Percentiles rank a stretch among this genome's conserved stretches.
Evolutionary conservation across 139 green algal genomes (phyloP).

Genomic region (Gonium pectorale): DNA sequence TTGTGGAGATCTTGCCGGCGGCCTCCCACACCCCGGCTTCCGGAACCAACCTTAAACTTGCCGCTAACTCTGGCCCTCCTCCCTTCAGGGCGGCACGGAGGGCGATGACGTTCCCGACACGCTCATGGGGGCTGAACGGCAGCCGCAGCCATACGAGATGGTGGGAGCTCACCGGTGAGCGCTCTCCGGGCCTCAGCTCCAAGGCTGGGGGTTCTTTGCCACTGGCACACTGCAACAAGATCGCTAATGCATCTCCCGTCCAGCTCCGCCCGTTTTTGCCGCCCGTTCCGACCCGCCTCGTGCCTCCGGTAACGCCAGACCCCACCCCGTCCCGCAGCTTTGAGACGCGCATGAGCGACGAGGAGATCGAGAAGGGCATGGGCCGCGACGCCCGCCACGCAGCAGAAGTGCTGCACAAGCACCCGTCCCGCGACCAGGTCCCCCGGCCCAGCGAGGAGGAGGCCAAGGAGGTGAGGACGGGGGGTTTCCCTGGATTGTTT

Average conservation of each 20-base stretch:
- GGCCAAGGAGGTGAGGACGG: not conserved
- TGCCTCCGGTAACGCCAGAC: too few species aligned
- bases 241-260: too few species aligned
- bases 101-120: conserved; percentile 39
- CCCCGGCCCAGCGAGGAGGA: not conserved
- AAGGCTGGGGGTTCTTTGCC: too few species aligned
- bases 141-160: conserved; percentile 18
- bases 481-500: too few species aligned
- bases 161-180: conserved; percentile 16
- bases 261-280: not conserved
- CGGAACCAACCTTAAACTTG: too few species aligned
- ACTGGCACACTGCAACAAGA: too few species aligned
- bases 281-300: too few species aligned
- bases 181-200: not conserved
- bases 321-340: not conserved
- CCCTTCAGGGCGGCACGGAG: conserved; percentile 8
- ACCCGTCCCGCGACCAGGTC: not conserved
- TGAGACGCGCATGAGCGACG: conserved; percentile 49
- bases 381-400: conserved; percentile 17
- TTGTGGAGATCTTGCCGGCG: too few species aligned
- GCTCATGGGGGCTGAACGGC: not conserved
- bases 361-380: conserved; percentile 33
- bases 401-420: not conserved
- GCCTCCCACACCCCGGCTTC: too few species aligned
- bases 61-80: too few species aligned